Evolutionary conservation across 2,329 filamentous ascomycete species (phyloP).

Genomic region (Curvularia sp.): DNA sequence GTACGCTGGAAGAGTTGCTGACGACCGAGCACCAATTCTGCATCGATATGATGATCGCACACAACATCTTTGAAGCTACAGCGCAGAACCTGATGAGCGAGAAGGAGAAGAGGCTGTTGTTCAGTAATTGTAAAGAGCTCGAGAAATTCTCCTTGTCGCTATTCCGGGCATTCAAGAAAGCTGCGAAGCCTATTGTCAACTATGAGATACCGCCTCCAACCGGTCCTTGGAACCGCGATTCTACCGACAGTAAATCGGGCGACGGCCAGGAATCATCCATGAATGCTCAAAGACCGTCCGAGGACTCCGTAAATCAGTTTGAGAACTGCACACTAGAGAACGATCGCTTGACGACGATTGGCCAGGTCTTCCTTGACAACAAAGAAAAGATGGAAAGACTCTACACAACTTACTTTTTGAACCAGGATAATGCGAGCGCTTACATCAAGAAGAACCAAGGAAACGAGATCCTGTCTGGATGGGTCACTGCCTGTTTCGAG

Average conservation of each 20-base stretch:
- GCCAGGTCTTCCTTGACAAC: slow-evolving; percentile 64
- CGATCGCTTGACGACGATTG: slow-evolving; percentile 65
- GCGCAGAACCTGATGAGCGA: slow-evolving; percentile 79
- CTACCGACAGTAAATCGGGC: slow-evolving; percentile 26
- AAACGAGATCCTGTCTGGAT: slow-evolving; percentile 70
- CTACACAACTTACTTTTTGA: slow-evolving; percentile 70
- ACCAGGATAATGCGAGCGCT: slow-evolving; percentile 69
- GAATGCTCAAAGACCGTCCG: slow-evolving; percentile 28
- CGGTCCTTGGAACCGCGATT: slow-evolving; percentile 36
- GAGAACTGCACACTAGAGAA: slow-evolving; percentile 54
- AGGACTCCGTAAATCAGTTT: slow-evolving; percentile 40
- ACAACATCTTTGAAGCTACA: slow-evolving; percentile 97
- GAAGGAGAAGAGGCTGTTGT: slow-evolving; percentile 87
- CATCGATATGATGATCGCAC: slow-evolving; percentile 94
- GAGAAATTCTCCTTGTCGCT: slow-evolving; percentile 84
- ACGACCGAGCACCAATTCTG: slow-evolving; percentile 93
- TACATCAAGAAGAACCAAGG: slow-evolving; percentile 63
- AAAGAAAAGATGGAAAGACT: slow-evolving; percentile 68
- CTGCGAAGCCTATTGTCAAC: slow-evolving; percentile 77
- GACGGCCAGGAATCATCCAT: slow-evolving; percentile 28
- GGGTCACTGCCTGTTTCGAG: slow-evolving; percentile 91
- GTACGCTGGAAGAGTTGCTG: slow-evolving; percentile 88
- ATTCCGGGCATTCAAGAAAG: slow-evolving; percentile 79
- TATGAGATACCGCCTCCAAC: slow-evolving; percentile 49
- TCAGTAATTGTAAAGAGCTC: slow-evolving; percentile 91